These are phyloP conservation scores for Berkeleyomyces basicola DNA, from an alignment of 2,329 filamentous ascomycete species.

Conservation along the genomic window DNA sequence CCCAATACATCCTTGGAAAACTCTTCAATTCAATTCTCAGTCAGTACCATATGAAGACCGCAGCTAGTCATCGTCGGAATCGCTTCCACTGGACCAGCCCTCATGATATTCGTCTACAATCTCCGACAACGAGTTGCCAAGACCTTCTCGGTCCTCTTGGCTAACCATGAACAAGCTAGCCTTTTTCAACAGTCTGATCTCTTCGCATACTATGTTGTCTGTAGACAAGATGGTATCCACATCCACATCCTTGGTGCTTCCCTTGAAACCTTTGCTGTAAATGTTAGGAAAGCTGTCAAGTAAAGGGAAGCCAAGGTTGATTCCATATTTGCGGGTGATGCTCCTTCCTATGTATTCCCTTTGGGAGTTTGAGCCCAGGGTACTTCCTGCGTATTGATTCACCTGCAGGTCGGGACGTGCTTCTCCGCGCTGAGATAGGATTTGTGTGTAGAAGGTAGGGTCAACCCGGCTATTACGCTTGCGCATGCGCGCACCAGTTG, in stretches of 20 bases:
- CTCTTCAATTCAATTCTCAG: background rate
- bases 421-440: conserved; percentile 5
- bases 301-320: conserved; percentile 50
- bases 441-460: conserved; percentile 1
- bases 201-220: conserved; percentile 53
- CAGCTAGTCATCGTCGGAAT: conserved; percentile 45
- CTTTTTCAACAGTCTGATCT: conserved; percentile 48
- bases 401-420: background rate
- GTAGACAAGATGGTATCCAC: conserved; percentile 50
- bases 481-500: background rate
- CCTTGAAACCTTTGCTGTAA: conserved; percentile 29
- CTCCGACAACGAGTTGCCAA: conserved; percentile 67
- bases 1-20: background rate
- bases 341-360: conserved; percentile 5
- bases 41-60: background rate
- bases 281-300: conserved; percentile 74
- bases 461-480: background rate
- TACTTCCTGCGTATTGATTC: background rate
- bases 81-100: conserved; percentile 66
- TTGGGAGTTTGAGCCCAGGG: background rate
- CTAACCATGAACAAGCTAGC: conserved; percentile 46
- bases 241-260: conserved; percentile 22
- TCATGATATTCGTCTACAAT: conserved; percentile 81
- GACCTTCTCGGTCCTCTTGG: conserved; percentile 64
- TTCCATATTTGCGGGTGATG: conserved; percentile 25